Evolutionary conservation across 306 rosid genomes (phyloP), one percentile per base, ranked within the genome.

Genomic region (Quercus suber): DNA sequence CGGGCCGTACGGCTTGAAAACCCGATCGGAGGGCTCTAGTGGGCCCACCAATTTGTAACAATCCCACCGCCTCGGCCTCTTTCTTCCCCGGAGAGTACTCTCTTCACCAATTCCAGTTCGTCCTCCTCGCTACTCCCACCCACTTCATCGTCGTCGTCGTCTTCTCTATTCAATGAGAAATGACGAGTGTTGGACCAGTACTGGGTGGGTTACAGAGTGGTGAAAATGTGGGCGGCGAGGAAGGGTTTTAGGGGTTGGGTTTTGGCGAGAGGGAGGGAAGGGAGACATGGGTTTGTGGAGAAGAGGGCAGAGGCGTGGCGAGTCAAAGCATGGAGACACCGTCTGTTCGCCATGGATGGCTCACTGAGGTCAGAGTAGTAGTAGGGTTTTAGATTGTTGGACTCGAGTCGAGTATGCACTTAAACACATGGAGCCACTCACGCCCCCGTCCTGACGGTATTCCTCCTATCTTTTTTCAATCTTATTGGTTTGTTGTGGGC

Each of bases 31-130:
- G 75, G 69, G 84, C 23, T 61, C 76, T 11, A 95, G 90, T 18
- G 98, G 93, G 11, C 93, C 93, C 9, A 86, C 59, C 69, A 93
- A 93, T 82, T 78, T 84, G 76, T 95, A 95, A 5, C 99, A 79
- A 93, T 90, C 31, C 82, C 23, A 81, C 85, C 1, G 97, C 90
- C 87, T 93, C 99, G n/a, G 78, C 93, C 76, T 85, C 91, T 79
- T 72, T 90, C 87, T 93, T 97, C 81, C 90, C 97, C 73, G 85
- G 49, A n/a, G 92, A 78, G 68, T 84, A 90, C 84, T 75, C 93
- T 73, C 86, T 89, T 89, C 53, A 83, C 83, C 76, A 83, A 49
- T 11, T 80, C 28, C 6, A 90, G 73, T 53, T 21, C 83, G 78
- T 79, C 86, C 45, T 87, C 86, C 78, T 84, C 95, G 4, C 82